phyloP scores from a whole-genome alignment of 2,329 filamentous ascomycete genomes.

The Trichoderma koningiopsis region DNA sequence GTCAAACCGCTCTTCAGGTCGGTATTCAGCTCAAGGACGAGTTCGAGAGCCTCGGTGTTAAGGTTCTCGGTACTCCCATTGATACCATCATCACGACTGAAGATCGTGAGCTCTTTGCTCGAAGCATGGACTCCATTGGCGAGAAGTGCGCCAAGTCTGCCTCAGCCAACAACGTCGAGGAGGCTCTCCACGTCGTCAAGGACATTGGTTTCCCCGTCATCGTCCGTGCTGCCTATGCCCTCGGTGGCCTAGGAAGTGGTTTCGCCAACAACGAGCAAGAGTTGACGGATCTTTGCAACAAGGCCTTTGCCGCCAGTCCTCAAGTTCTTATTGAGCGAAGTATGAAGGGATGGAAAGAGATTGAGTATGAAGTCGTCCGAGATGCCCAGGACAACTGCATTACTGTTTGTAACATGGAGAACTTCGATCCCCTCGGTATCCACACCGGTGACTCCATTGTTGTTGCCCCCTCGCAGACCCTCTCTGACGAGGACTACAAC shows the following conservation, averaged over 20 bases:
- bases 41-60: slow-evolving; percentile 87
- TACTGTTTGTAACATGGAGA: slow-evolving; percentile 99
- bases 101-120: slow-evolving; percentile 94
- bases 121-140: slow-evolving; percentile 97
- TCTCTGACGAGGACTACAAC: slow-evolving; percentile 98
- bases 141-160: slow-evolving; percentile 98
- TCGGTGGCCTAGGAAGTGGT: slow-evolving; percentile 92
- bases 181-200: slow-evolving; percentile 85
- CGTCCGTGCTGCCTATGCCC: slow-evolving; percentile 91
- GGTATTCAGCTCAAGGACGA: slow-evolving; percentile 98
- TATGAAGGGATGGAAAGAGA: slow-evolving; percentile 99
- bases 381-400: slow-evolving; percentile 98
- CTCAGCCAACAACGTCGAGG: slow-evolving; percentile 83
- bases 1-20: slow-evolving; percentile 93
- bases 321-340: slow-evolving; percentile 96
- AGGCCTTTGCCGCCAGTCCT: slow-evolving; percentile 91
- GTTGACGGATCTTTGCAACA: slow-evolving; percentile 84
- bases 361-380: slow-evolving; percentile 97
- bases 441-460: slow-evolving; percentile 98
- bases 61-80: slow-evolving; percentile 94
- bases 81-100: slow-evolving; percentile 98
- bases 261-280: slow-evolving; percentile 89
- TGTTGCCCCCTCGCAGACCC: slow-evolving; percentile 92
- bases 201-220: slow-evolving; percentile 96
- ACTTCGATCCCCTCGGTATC: slow-evolving; percentile 97